Percentiles rank a stretch among this genome's conserved stretches.
Conservation (phyloP, 129 eudicot species). For the Artemisia argyi region DNA sequence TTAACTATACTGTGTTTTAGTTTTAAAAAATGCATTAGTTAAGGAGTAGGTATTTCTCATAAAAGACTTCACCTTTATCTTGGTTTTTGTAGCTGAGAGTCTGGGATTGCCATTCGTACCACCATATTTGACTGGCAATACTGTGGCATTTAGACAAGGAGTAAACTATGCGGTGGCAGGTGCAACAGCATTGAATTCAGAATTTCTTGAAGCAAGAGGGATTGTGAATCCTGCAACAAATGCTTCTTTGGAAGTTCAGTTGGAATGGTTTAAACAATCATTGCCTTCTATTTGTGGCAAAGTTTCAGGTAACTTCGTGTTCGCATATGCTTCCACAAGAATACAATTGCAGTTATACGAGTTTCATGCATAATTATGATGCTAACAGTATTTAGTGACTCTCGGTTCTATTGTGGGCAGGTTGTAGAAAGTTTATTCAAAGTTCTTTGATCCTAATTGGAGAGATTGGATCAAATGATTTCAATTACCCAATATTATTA, state of each 20-base stretch:
- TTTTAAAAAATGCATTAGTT: no score
- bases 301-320: conserved; percentile 11
- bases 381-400: background rate
- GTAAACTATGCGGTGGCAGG: no score
- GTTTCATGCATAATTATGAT: background rate
- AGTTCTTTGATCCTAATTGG: conserved; percentile 55
- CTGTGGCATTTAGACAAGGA: no score
- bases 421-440: conserved; percentile 33
- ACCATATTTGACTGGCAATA: no score
- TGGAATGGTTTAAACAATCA: no score
- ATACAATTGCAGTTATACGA: background rate
- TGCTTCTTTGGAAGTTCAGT: no score
- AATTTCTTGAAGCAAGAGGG: no score
- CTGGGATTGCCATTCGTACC: no score
- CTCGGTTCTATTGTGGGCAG: conserved; percentile 26
- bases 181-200: no score
- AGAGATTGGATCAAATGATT: conserved; percentile 56
- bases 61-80: background rate
- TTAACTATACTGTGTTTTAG: no score
- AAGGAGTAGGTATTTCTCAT: background rate
- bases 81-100: no score
- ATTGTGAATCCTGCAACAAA: no score
- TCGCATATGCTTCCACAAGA: background rate
- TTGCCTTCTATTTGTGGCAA: conserved; percentile 16
- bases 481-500: background rate